phyloP scores from a whole-genome alignment of 345 rosid species.

The rapeseed (Brassica napus) region Da-Ae NC_063439.1:20714501-20715000 shows the following conservation, averaged over 20 bases:
- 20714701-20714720: neutral
- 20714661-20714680: neutral
- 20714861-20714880: neutral
- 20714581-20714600: neutral
- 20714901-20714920: neutral
- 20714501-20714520: neutral
- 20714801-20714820: neutral
- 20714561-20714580: neutral
- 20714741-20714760: neutral
- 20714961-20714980: neutral
- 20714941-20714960: neutral
- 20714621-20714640: neutral
- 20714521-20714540: neutral
- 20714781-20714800: neutral
- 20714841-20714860: neutral
- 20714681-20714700: neutral
- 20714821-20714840: neutral
- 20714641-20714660: neutral
- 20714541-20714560: neutral
- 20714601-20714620: neutral
- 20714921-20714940: slow-evolving; percentile 21
- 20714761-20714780: neutral
- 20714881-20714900: neutral
- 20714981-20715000: slow-evolving; percentile 12
- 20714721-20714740: neutral